Evolutionary conservation across 495 filamentous ascomycete genomes (phyloP).

Genomic region (Aspergillus haitiensis): DNA sequence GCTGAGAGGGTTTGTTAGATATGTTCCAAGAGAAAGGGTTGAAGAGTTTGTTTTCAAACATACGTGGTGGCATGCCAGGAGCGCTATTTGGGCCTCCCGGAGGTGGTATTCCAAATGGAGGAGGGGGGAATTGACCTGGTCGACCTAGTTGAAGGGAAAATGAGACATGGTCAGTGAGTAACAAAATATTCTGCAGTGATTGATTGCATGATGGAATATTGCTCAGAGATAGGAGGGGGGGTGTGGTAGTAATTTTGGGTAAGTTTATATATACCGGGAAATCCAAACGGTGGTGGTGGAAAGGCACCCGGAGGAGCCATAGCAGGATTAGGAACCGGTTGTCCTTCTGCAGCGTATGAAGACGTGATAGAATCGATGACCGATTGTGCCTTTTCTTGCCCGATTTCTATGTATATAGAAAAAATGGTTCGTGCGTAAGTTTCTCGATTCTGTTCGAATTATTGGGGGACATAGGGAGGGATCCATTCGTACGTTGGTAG

Average conservation of each 20-base stretch:
- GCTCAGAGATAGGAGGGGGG: too few species aligned
- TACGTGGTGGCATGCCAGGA: constrained; percentile 50
- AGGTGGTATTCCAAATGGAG: constrained; percentile 55
- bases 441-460: background rate
- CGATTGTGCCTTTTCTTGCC: constrained; percentile 95
- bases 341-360: constrained; percentile 91
- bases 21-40: constrained; percentile 22
- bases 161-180: background rate
- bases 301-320: constrained; percentile 55
- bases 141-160: constrained; percentile 27
- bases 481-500: constrained; percentile 76
- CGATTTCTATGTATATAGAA: constrained; percentile 66
- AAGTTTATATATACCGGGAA: constrained; percentile 50
- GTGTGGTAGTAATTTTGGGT: background rate
- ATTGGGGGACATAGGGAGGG: background rate
- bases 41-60: constrained; percentile 20
- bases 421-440: background rate
- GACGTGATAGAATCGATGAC: constrained; percentile 97
- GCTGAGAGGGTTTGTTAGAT: constrained; percentile 30
- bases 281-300: constrained; percentile 56
- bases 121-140: constrained; percentile 55
- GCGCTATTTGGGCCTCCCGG: constrained; percentile 42
- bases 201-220: too few species aligned
- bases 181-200: too few species aligned
- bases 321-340: constrained; percentile 80